A percentile compares a stretch with the other conserved stretches of the same genome.
Conservation (phyloP, 1,284 basidiomycete species). For the Singerocomus rubriflavus region DNA sequence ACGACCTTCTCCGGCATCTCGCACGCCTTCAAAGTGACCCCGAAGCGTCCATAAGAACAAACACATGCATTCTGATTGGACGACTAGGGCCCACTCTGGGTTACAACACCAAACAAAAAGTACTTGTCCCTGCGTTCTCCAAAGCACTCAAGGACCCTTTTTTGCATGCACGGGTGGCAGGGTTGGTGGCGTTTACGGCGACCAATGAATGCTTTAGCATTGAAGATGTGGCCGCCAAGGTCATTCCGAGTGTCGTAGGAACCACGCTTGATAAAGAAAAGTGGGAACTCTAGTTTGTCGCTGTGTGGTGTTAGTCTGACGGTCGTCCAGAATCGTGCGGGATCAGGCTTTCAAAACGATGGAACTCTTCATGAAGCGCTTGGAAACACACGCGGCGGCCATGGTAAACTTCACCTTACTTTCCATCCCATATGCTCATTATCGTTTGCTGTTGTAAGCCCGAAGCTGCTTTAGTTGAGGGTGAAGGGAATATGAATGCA, state of each 20-base stretch:
- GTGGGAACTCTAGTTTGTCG: conserved; percentile 36
- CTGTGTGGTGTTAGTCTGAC: conserved; percentile 3
- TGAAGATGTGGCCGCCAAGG: conserved; percentile 87
- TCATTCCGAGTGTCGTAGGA: conserved; percentile 81
- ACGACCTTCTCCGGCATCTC: conserved; percentile 90
- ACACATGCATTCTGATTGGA: conserved; percentile 95
- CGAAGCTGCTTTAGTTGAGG: conserved; percentile 54
- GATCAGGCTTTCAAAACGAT: conserved; percentile 94
- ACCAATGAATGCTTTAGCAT: conserved; percentile 87
- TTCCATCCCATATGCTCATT: not conserved
- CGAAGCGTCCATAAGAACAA: conserved; percentile 94
- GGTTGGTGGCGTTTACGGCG: conserved; percentile 95
- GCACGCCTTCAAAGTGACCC: conserved; percentile 92
- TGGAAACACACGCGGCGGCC: conserved; percentile 74
- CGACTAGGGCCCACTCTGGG: conserved; percentile 84
- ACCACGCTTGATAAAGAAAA: conserved; percentile 88
- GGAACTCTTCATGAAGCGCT: conserved; percentile 78
- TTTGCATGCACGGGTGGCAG: conserved; percentile 91
- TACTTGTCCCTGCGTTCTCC: conserved; percentile 93
- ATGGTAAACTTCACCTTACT: conserved; percentile 55
- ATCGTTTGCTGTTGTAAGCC: conserved; percentile 46
- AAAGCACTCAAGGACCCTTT: conserved; percentile 90
- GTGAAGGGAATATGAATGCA: conserved; percentile 31
- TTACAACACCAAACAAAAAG: conserved; percentile 89
- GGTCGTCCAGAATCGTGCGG: conserved; percentile 67